A percentile compares a stretch with the other conserved stretches of the same genome.
Evolutionary conservation across 441 rosid species (phyloP).

Genomic region (Hypseocharis bilobata): DNA sequence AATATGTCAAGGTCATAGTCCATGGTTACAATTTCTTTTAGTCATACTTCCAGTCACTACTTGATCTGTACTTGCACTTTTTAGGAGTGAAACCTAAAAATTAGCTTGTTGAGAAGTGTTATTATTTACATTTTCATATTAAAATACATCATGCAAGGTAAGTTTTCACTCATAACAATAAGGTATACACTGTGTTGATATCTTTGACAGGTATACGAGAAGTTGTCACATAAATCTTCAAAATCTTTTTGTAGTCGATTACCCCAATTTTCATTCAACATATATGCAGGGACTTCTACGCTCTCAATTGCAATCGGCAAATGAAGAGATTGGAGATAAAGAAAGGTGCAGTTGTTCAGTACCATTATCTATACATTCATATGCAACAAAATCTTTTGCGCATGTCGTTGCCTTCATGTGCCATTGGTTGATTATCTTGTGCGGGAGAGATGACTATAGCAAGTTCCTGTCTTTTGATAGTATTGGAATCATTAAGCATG

Average conservation of each 20-base stretch:
- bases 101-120: neutral
- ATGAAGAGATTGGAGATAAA: conserved; percentile 67
- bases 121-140: neutral
- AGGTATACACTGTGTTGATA: neutral
- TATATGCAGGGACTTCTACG: conserved; percentile 68
- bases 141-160: neutral
- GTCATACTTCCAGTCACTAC: neutral
- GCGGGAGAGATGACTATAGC: neutral
- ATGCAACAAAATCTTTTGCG: neutral
- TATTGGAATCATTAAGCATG: neutral
- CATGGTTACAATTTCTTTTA: neutral
- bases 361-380: neutral
- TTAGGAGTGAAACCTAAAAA: neutral
- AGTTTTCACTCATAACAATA: neutral
- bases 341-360: conserved; percentile 42
- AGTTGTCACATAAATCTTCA: conserved; percentile 3
- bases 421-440: neutral
- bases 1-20: neutral
- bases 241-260: conserved; percentile 8
- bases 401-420: neutral
- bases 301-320: conserved; percentile 76
- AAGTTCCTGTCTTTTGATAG: neutral
- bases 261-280: conserved; percentile 16
- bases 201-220: too few species aligned
- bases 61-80: neutral